A percentile compares a stretch with the other conserved stretches of the same genome.
Evolutionary conservation across 2,329 filamentous ascomycete species (phyloP).

Genomic region (Aureobasidium vineae): DNA sequence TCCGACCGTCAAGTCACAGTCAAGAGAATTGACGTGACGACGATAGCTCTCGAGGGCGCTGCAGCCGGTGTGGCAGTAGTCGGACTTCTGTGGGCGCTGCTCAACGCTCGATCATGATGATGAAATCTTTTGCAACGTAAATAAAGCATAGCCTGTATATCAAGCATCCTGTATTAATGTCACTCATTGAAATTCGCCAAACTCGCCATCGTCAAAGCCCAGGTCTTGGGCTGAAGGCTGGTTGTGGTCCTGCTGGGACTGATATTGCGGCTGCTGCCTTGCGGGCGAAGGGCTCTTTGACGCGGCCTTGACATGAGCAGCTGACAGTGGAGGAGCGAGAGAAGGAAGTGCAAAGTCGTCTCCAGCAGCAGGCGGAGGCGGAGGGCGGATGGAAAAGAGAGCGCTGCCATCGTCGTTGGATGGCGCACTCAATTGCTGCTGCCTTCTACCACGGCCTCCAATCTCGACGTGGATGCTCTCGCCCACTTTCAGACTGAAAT

Average conservation of each 20-base stretch:
- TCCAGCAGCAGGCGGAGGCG: slow-evolving; percentile 59
- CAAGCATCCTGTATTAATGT: slow-evolving; percentile 22
- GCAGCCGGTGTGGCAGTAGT: slow-evolving; percentile 43
- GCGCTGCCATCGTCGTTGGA: slow-evolving; percentile 43
- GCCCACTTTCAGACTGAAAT: slow-evolving; percentile 84
- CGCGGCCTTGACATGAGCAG: slow-evolving; percentile 57
- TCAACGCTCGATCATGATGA: slow-evolving; percentile 35
- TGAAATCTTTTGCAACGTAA: slow-evolving; percentile 22
- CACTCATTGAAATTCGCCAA: slow-evolving; percentile 70
- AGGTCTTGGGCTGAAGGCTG: slow-evolving; percentile 56
- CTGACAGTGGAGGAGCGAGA: slow-evolving; percentile 66
- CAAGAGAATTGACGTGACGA: slow-evolving; percentile 48
- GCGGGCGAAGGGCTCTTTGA: slow-evolving; percentile 49
- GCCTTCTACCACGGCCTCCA: slow-evolving; percentile 55
- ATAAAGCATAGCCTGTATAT: slow-evolving; percentile 25
- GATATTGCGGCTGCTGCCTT: background rate
- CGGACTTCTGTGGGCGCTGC: slow-evolving; percentile 38
- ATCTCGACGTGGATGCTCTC: slow-evolving; percentile 85
- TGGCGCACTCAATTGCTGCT: slow-evolving; percentile 28
- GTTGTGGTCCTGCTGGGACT: slow-evolving; percentile 36
- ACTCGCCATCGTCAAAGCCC: slow-evolving; percentile 84
- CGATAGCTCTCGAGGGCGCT: slow-evolving; percentile 46
- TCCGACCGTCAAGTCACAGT: slow-evolving; percentile 48
- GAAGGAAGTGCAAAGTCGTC: slow-evolving; percentile 43
- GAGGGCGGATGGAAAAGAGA: slow-evolving; percentile 73